A percentile compares a stretch with the other conserved stretches of the same genome.
These are phyloP conservation scores for Gracilaria gracilis DNA, from an alignment of 23 red algal species.

Conservation along the genomic window DNA sequence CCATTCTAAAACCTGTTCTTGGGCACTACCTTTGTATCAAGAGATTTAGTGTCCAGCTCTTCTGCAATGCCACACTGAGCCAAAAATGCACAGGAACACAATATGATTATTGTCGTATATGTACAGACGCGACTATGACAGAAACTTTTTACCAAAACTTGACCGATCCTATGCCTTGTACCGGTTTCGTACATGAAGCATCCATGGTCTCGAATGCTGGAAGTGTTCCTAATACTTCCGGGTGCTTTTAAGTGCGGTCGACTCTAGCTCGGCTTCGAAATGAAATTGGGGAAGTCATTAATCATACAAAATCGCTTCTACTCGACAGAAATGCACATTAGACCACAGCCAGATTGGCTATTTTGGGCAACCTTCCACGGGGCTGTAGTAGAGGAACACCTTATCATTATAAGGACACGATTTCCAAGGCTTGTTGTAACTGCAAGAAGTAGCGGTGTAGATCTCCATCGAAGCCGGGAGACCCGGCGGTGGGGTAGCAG, in stretches of 20 bases:
- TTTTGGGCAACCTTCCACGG: slow-evolving; percentile 43
- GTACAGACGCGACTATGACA: neutral
- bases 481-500: slow-evolving; percentile 53
- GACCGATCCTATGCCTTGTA: neutral
- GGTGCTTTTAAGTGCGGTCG: neutral
- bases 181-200: neutral
- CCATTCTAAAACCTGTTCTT: too few species aligned
- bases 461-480: slow-evolving; percentile 62
- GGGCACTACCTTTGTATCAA: too few species aligned
- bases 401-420: slow-evolving; percentile 62
- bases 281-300: neutral
- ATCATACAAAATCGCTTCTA: slow-evolving; percentile 5
- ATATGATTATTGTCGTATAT: neutral
- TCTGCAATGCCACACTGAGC: too few species aligned
- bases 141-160: neutral
- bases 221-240: neutral
- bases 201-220: neutral
- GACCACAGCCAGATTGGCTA: neutral
- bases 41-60: too few species aligned
- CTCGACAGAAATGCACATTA: neutral
- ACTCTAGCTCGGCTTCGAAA: neutral
- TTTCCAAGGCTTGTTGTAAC: slow-evolving; percentile 57
- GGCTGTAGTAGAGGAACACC: slow-evolving; percentile 66
- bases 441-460: slow-evolving; percentile 63
- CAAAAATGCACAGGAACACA: too few species aligned